These are phyloP conservation scores for Rhazya stricta DNA, from an alignment of 257 asterid species.

Conservation along the genomic window DNA sequence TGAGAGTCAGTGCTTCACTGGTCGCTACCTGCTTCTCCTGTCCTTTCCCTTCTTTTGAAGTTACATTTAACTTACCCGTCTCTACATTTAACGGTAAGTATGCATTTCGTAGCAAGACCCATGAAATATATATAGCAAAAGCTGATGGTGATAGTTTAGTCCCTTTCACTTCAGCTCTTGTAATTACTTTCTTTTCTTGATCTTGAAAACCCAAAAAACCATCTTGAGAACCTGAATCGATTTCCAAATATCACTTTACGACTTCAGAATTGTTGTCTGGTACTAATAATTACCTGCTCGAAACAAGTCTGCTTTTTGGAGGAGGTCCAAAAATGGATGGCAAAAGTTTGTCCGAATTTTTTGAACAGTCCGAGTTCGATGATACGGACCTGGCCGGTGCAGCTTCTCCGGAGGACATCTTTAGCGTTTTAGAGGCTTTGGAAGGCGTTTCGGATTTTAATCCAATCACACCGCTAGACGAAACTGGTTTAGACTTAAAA, in stretches of 20 bases:
- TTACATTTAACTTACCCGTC: neutral
- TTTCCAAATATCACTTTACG: neutral
- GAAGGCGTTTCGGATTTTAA: constrained; percentile 32
- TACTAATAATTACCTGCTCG: neutral
- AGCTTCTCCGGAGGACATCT: constrained; percentile 56
- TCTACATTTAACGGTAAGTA: constrained; percentile 9
- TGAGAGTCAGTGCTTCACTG: constrained; percentile 3
- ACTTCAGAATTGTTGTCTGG: neutral
- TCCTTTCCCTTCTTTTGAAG: neutral
- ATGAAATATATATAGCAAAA: constrained; percentile 5
- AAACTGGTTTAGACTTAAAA: constrained; percentile 6
- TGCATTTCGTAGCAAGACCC: constrained; percentile 1
- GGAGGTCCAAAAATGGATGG: constrained; percentile 35
- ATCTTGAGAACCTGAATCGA: constrained; percentile 1
- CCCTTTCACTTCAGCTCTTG: constrained; percentile 33
- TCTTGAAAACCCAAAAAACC: constrained; percentile 15
- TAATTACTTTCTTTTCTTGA: constrained; percentile 17
- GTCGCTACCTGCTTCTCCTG: neutral
- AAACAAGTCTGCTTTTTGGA: neutral
- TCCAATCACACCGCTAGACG: neutral
- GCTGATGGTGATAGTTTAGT: constrained; percentile 61
- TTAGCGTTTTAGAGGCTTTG: constrained; percentile 59
- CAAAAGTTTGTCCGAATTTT: constrained; percentile 35
- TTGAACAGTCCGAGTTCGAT: constrained; percentile 38
- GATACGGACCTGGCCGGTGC: constrained; percentile 17